These are phyloP conservation scores for Penicillium sp. DNA, from an alignment of 2,329 filamentous ascomycete genomes.

Conservation along the genomic window DNA sequence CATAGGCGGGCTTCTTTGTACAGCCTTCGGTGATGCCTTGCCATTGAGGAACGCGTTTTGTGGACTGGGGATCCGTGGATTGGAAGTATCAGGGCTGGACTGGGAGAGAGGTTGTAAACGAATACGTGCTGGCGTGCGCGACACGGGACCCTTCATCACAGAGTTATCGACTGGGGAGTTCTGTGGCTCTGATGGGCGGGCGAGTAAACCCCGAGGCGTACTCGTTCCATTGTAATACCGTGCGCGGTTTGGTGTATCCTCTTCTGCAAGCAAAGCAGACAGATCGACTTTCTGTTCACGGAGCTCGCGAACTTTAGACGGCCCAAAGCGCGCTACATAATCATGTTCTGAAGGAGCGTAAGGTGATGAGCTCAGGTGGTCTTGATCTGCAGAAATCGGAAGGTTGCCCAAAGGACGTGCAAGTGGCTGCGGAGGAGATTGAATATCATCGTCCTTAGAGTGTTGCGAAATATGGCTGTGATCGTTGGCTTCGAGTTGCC, in stretches of 20 bases:
- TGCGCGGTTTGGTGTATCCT: conserved; percentile 32
- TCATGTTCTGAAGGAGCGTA: conserved; percentile 25
- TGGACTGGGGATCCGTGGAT: neutral
- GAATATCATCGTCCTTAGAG: conserved; percentile 18
- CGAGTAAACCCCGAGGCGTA: conserved; percentile 23
- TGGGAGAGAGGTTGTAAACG: conserved; percentile 21
- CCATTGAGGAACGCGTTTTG: neutral
- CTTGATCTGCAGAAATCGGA: conserved; percentile 19
- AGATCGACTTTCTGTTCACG: conserved; percentile 32
- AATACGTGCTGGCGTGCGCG: conserved; percentile 15
- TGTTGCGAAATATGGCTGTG: conserved; percentile 27
- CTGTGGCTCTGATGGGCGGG: conserved; percentile 12
- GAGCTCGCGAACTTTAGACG: conserved; percentile 27
- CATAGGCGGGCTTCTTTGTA: neutral
- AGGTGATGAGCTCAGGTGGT: conserved; percentile 22
- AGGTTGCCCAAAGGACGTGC: conserved; percentile 28
- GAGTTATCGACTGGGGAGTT: conserved; percentile 10
- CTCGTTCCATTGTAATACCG: conserved; percentile 31
- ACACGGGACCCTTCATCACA: conserved; percentile 11
- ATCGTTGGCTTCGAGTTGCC: conserved; percentile 40
- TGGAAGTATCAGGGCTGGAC: conserved; percentile 17
- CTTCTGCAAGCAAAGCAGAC: conserved; percentile 25
- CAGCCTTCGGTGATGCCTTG: neutral
- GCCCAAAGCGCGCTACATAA: conserved; percentile 24
- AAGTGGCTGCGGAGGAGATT: conserved; percentile 18